A percentile compares a stretch with the other conserved stretches of the same genome.
These are phyloP conservation scores for Coemansia sp. DNA, from an alignment of 192 early-diverging fungal species.

Conservation along the genomic window DNA sequence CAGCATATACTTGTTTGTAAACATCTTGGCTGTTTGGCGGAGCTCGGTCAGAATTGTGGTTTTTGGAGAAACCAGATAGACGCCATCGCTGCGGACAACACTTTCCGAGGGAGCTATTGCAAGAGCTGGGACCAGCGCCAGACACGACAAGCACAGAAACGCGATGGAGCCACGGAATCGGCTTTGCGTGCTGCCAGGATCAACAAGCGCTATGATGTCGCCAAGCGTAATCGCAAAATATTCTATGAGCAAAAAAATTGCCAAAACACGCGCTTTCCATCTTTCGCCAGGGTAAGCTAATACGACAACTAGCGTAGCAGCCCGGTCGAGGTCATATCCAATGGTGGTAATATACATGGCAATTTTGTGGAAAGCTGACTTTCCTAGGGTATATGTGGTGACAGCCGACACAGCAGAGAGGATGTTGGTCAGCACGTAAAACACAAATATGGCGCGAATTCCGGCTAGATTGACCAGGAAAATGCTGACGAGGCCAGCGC, in stretches of 20 bases:
- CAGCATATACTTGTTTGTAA: constrained; percentile 23
- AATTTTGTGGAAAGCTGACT: constrained; percentile 9
- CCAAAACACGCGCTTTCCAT: constrained; percentile 38
- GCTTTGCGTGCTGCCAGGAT: constrained; percentile 9
- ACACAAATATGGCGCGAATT: constrained; percentile 23
- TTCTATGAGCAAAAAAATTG: constrained; percentile 24
- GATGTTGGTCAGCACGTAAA: constrained; percentile 22
- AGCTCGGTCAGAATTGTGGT: constrained; percentile 24
- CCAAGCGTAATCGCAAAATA: constrained; percentile 38
- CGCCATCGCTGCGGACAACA: constrained; percentile 38
- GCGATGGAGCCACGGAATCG: constrained; percentile 19
- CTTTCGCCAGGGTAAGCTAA: constrained; percentile 38
- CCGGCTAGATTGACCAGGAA: constrained; percentile 35
- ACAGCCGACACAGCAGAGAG: constrained; percentile 30
- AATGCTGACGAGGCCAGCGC: constrained; percentile 27
- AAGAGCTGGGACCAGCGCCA: constrained; percentile 25
- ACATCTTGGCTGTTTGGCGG: constrained; percentile 21
- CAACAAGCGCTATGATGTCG: constrained; percentile 23
- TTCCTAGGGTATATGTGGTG: constrained; percentile 15
- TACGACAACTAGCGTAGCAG: constrained; percentile 32
- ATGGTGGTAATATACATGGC: constrained; percentile 15
- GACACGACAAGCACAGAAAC: constrained; percentile 16
- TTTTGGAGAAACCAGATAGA: constrained; percentile 35
- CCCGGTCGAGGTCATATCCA: constrained; percentile 29
- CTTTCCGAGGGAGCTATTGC: constrained; percentile 28